phyloP scores from a whole-genome alignment of 805 yeast genomes.

The Wickerhamomyces bisporus region DNA sequence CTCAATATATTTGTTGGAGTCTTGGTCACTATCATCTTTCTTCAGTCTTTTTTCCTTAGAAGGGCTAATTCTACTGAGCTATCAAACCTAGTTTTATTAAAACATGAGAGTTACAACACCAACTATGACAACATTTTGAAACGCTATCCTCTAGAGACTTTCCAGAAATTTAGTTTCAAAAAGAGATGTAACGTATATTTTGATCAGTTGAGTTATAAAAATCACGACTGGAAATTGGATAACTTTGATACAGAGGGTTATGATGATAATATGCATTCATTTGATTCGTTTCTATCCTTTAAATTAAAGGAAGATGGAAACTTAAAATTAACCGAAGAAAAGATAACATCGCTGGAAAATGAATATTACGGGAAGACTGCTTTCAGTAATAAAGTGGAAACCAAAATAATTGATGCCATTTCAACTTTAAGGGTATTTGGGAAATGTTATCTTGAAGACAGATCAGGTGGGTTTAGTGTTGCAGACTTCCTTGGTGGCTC shows the following conservation, averaged over 20 bases:
- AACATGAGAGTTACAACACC: conserved; percentile 15
- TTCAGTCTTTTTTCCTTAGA: conserved; percentile 10
- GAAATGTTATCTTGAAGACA: conserved; percentile 17
- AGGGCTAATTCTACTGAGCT: neutral
- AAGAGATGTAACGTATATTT: conserved; percentile 18
- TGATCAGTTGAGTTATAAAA: conserved; percentile 3
- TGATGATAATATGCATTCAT: conserved; percentile 18
- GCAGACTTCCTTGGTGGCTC: neutral
- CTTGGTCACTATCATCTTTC: conserved; percentile 8
- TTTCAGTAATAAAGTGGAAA: conserved; percentile 9
- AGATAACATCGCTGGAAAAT: conserved; percentile 7
- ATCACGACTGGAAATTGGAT: conserved; percentile 17
- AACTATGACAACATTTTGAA: conserved; percentile 11
- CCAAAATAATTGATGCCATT: conserved; percentile 16
- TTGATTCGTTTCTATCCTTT: too few species aligned
- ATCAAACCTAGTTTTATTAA: conserved; percentile 10
- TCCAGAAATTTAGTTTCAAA: conserved; percentile 6
- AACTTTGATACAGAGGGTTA: conserved; percentile 17
- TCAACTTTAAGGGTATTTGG: conserved; percentile 18
- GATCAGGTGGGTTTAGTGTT: neutral
- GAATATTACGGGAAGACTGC: conserved; percentile 9
- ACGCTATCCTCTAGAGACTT: neutral
- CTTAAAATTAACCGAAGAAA: conserved; percentile 4
- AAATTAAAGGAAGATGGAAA: conserved; percentile 3
- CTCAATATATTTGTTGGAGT: conserved; percentile 14